Base-by-base conservation (phyloP, 78 protist genomes). In the Speleostelium caveatum region DNA sequence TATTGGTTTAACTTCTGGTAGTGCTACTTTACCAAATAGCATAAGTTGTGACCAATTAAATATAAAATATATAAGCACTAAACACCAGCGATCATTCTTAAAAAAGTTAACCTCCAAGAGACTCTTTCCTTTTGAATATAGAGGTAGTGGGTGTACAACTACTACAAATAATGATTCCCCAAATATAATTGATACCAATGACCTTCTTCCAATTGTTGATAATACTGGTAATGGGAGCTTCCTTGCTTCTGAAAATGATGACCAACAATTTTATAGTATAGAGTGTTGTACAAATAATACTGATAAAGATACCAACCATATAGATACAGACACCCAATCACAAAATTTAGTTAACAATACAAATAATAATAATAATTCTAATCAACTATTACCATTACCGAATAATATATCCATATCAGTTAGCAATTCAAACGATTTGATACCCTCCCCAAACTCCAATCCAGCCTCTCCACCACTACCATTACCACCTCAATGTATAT, bases 1-100 rank as follows among this genome's bases (percentile, higher is more conserved):
- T n/a, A n/a, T n/a, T n/a, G n/a, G n/a, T n/a, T n/a, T n/a, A n/a
- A n/a, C n/a, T n/a, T n/a, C n/a, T n/a, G n/a, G n/a, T n/a, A n/a
- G 53, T 45, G 53, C 6, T 14, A 45, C 6, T 28, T 55, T 71
- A 49, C 8, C 60, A 32, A 71, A 41, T 32, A 71, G 77, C 22
- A 55, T 71, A 8, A 71, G 77, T 71, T 71, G 77, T 51, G 77
- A 71, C 21, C 77, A 71, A 71, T 26, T 71, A 30, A 51, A 42
- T 51, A 32, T 71, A n/a, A 71, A 71, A 30, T 71, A 51, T 71
- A 71, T 51, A 51, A 49, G 63, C 21, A 71, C 77, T 30, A 41
- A 71, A 21, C 63, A 71, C 51, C 58, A 71, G 49, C 41, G 62
- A 71, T 22, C 33, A 26, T 58, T 58, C 16, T 4, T 58, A 5